These are phyloP conservation scores for Conticribra weissflogii DNA, from an alignment of 108 stramenopile genomes.

Conservation along the genomic window DNA sequence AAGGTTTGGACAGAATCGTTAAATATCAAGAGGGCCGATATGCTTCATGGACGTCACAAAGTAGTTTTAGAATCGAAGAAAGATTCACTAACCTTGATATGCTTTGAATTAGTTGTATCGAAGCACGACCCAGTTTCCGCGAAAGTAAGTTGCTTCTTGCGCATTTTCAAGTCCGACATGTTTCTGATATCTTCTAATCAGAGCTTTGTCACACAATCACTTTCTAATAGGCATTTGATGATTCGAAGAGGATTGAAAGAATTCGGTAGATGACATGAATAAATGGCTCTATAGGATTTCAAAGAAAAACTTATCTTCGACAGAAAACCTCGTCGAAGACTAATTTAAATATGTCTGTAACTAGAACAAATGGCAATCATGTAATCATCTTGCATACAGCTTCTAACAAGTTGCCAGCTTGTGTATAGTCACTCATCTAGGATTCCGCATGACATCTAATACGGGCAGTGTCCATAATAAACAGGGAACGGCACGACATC, in stretches of 20 bases:
- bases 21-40: no score
- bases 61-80: background rate
- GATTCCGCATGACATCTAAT: constrained; percentile 46
- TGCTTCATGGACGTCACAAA: no score
- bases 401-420: background rate
- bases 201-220: no score
- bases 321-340: no score
- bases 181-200: no score
- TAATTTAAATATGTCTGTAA: background rate
- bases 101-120: constrained; percentile 46
- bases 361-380: background rate
- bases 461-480: constrained; percentile 88
- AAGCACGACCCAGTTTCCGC: constrained; percentile 64
- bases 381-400: background rate
- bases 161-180: constrained; percentile 27
- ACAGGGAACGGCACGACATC: constrained; percentile 97
- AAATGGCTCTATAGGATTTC: no score
- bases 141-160: constrained; percentile 36
- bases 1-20: background rate
- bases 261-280: no score
- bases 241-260: no score
- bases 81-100: constrained; percentile 29
- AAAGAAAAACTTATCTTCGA: no score
- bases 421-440: constrained; percentile 4
- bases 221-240: no score